These are phyloP conservation scores for Cucumis melo DNA, from an alignment of 306 rosid species.

Conservation along the genomic window DNA sequence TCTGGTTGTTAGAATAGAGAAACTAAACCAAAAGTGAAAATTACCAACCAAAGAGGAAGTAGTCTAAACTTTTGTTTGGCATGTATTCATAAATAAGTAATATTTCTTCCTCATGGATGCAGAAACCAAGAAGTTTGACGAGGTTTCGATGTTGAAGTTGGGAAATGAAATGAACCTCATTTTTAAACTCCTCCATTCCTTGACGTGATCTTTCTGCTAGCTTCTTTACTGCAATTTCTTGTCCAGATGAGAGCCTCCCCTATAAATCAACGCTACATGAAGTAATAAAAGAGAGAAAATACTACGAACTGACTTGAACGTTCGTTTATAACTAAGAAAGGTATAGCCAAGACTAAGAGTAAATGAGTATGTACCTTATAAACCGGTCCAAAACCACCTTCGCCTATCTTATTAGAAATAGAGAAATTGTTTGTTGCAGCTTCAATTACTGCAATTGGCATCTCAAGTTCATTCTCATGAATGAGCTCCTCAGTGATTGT, in stretches of 20 bases:
- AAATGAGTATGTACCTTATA: not conserved
- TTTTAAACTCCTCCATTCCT: conserved; percentile 25
- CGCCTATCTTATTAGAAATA: not conserved
- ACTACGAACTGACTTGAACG: too few species aligned
- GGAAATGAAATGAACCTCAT: conserved; percentile 15
- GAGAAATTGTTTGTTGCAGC: conserved; percentile 5
- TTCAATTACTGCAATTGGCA: not conserved
- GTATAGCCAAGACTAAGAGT: too few species aligned
- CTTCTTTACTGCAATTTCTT: conserved; percentile 24
- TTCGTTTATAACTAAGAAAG: too few species aligned
- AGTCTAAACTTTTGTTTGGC: conserved; percentile 32
- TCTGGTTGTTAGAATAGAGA: too few species aligned
- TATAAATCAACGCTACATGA: not conserved
- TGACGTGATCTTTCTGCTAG: conserved; percentile 22
- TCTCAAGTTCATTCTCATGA: not conserved
- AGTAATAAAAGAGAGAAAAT: too few species aligned
- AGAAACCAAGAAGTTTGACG: conserved; percentile 25
- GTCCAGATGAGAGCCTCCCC: conserved; percentile 21
- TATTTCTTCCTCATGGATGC: conserved; percentile 18
- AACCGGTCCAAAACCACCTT: conserved; percentile 10
- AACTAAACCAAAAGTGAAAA: not conserved
- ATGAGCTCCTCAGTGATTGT: not conserved
- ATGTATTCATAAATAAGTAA: conserved; percentile 24
- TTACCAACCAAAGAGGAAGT: conserved; percentile 23
- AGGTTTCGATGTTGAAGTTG: conserved; percentile 33